Conservation (phyloP, 2,329 filamentous ascomycete genomes). For the Trichoderma arundinaceum region DNA sequence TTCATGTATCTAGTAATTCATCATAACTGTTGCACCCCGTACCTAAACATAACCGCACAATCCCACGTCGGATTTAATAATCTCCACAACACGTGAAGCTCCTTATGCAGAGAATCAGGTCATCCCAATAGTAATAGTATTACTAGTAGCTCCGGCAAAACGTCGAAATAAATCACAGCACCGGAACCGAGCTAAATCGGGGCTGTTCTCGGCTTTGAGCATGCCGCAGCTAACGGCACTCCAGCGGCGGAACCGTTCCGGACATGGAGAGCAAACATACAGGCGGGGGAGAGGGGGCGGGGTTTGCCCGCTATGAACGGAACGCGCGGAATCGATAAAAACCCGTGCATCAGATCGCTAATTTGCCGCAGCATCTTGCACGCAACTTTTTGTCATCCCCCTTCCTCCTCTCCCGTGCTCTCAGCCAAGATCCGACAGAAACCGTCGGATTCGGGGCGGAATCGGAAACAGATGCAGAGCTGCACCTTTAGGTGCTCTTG, state of each 20-base stretch:
- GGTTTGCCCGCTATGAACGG: background rate
- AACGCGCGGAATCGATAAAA: background rate
- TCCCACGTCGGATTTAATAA: too few species aligned
- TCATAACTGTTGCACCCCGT: too few species aligned
- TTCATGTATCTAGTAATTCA: too few species aligned
- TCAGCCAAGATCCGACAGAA: constrained; percentile 19
- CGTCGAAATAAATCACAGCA: too few species aligned
- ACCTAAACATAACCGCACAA: too few species aligned
- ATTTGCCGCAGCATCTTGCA: background rate
- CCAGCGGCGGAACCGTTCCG: constrained; percentile 20
- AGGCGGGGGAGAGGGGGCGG: background rate
- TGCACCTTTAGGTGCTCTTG: background rate
- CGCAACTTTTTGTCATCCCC: background rate
- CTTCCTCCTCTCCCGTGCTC: background rate
- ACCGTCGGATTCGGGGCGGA: constrained; percentile 27
- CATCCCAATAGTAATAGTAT: too few species aligned
- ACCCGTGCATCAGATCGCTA: background rate
- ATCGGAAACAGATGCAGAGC: constrained; percentile 14
- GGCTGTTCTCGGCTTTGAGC: constrained; percentile 17
- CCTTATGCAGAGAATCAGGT: too few species aligned
- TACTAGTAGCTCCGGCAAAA: too few species aligned
- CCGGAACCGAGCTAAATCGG: background rate
- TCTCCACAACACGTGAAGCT: too few species aligned
- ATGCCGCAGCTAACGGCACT: background rate
- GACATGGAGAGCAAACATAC: background rate